Conservation (phyloP, 2,329 filamentous ascomycete species). For the Botryotinia calthae region DNA sequence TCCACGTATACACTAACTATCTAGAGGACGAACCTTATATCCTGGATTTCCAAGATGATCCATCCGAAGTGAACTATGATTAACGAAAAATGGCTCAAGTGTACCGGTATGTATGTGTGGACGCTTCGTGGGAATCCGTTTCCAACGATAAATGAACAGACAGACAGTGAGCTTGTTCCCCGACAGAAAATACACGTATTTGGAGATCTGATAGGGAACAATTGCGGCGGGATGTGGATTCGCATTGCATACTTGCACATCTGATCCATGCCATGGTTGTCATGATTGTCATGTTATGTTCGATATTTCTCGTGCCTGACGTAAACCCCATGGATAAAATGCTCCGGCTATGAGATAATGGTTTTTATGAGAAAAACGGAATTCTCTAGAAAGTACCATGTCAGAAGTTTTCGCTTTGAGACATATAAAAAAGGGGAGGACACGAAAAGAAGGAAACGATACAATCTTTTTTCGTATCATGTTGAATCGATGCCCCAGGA, state of each 20-base stretch:
- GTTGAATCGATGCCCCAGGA: background rate
- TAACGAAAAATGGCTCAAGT: background rate
- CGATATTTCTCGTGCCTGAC: slow-evolving; percentile 6
- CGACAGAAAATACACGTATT: too few relatives aligned
- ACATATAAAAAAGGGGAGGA: background rate
- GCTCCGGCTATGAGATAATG: slow-evolving; percentile 12
- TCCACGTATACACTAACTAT: background rate
- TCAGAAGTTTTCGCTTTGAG: background rate
- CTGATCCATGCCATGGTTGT: background rate
- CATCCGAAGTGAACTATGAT: background rate
- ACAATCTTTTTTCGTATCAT: background rate
- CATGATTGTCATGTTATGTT: background rate
- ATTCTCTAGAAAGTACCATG: background rate
- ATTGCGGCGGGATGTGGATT: background rate
- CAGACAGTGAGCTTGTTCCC: background rate
- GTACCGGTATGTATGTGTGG: too few relatives aligned
- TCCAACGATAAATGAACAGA: background rate
- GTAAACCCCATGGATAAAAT: slow-evolving; percentile 7
- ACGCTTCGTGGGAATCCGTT: background rate
- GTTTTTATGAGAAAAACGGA: slow-evolving; percentile 1
- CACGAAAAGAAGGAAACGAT: background rate
- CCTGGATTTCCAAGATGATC: background rate
- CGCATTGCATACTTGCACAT: background rate
- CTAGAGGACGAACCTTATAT: background rate
- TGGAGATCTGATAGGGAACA: background rate